Percentiles rank a stretch among this genome's conserved stretches.
Evolutionary conservation across 768 basidiomycete species (phyloP).

Genomic region (Amanita subjunquillea): DNA sequence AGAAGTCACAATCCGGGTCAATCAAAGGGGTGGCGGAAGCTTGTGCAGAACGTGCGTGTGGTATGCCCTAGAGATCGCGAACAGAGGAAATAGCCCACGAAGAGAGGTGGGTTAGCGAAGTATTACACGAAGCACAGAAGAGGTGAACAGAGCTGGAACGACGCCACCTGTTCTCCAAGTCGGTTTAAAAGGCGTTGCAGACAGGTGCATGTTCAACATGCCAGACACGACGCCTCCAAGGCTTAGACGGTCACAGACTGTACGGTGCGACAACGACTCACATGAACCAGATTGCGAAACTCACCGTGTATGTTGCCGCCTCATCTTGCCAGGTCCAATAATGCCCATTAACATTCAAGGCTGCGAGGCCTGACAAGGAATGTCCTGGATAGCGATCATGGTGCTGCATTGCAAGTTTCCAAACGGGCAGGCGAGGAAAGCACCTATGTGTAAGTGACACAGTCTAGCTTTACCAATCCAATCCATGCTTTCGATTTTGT

Average conservation of each 20-base stretch:
- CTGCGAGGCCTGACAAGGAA: background rate
- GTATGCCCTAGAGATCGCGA: background rate
- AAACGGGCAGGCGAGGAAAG: background rate
- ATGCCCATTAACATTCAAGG: background rate
- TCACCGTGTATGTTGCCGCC: background rate
- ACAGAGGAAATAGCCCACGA: background rate
- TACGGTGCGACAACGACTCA: background rate
- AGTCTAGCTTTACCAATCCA: background rate
- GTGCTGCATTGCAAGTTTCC: background rate
- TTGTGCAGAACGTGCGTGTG: background rate
- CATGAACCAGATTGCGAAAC: background rate
- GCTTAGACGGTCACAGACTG: background rate
- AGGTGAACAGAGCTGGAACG: background rate
- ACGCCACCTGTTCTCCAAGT: background rate
- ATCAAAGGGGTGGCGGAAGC: background rate
- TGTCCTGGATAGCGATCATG: background rate
- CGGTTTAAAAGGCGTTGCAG: background rate
- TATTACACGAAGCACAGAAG: background rate
- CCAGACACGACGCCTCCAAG: background rate
- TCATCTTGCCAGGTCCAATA: background rate
- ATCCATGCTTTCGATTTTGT: background rate
- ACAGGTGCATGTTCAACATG: background rate
- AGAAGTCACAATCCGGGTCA: background rate
- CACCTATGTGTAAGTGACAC: background rate
- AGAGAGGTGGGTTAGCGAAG: background rate